phyloP scores from a whole-genome alignment of 352 stramenopile genomes.

The Phytophthora citricola region DNA sequence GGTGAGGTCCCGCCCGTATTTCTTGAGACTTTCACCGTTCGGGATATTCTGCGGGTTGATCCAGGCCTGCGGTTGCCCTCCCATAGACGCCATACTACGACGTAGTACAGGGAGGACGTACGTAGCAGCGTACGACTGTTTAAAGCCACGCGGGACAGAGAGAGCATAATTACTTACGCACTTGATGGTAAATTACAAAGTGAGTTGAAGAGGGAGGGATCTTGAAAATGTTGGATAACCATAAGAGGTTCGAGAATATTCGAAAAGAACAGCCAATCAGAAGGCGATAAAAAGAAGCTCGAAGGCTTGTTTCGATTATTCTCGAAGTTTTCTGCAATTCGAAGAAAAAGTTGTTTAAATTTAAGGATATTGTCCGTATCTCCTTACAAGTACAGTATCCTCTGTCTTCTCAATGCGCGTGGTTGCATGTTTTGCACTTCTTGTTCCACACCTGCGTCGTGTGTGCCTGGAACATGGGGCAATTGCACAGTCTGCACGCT shows the following conservation, averaged over 20 bases:
- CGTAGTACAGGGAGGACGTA: neutral
- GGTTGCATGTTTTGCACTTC: constrained; percentile 75
- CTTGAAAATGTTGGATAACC: neutral
- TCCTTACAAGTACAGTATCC: neutral
- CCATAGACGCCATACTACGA: constrained; percentile 29
- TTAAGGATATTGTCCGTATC: neutral
- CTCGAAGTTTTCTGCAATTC: too few species aligned
- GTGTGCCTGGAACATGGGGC: constrained; percentile 67
- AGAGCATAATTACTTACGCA: constrained; percentile 15
- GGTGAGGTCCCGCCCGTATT: constrained; percentile 82
- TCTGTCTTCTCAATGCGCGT: constrained; percentile 50
- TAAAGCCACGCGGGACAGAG: constrained; percentile 15
- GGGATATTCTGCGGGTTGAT: constrained; percentile 86
- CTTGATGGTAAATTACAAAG: constrained; percentile 18
- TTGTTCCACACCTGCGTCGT: constrained; percentile 77
- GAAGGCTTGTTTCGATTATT: too few species aligned
- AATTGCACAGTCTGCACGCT: constrained; percentile 61
- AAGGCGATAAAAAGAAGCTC: neutral
- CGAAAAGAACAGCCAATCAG: neutral
- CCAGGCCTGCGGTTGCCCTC: constrained; percentile 47
- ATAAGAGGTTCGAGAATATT: constrained; percentile 13
- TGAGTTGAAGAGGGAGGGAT: neutral
- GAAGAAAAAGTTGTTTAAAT: neutral
- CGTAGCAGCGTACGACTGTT: constrained; percentile 12
- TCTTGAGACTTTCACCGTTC: constrained; percentile 75